Evolutionary conservation across 768 basidiomycete genomes (phyloP).

Genomic region (Boletus pseudo-olivaceus): DNA sequence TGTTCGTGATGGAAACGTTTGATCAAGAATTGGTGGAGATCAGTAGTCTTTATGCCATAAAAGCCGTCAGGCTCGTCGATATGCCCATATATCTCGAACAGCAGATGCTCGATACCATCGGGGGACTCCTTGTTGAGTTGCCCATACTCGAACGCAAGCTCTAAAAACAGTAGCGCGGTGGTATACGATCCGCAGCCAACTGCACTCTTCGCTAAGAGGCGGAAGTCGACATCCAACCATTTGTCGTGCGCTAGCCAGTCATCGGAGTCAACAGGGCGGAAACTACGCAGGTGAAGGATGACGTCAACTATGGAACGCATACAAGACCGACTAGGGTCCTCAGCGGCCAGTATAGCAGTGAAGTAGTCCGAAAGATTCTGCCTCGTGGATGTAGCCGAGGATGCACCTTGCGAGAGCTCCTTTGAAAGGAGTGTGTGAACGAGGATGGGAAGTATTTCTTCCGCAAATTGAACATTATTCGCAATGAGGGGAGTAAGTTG

Average conservation of each 20-base stretch:
- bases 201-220: constrained; percentile 68
- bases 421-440: constrained; percentile 61
- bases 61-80: constrained; percentile 99
- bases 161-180: constrained; percentile 85
- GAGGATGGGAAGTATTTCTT: constrained; percentile 67
- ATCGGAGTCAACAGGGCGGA: constrained; percentile 37
- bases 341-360: constrained; percentile 24
- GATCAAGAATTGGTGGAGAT: constrained; percentile 77
- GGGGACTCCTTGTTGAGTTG: constrained; percentile 27
- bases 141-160: constrained; percentile 61
- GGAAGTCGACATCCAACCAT: constrained; percentile 80
- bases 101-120: constrained; percentile 54
- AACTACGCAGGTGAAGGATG: constrained; percentile 77
- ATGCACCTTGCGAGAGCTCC: constrained; percentile 14
- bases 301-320: constrained; percentile 63
- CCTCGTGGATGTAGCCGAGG: constrained; percentile 5
- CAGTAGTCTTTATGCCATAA: constrained; percentile 81
- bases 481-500: constrained; percentile 60
- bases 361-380: constrained; percentile 23
- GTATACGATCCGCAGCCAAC: constrained; percentile 81
- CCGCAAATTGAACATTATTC: constrained; percentile 55
- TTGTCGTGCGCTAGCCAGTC: constrained; percentile 57
- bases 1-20: constrained; percentile 89
- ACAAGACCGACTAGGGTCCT: constrained; percentile 41
- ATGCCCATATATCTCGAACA: constrained; percentile 91